These are phyloP conservation scores for Dryas octopetala DNA, from an alignment of 306 rosid genomes.

Conservation along the genomic window DNA sequence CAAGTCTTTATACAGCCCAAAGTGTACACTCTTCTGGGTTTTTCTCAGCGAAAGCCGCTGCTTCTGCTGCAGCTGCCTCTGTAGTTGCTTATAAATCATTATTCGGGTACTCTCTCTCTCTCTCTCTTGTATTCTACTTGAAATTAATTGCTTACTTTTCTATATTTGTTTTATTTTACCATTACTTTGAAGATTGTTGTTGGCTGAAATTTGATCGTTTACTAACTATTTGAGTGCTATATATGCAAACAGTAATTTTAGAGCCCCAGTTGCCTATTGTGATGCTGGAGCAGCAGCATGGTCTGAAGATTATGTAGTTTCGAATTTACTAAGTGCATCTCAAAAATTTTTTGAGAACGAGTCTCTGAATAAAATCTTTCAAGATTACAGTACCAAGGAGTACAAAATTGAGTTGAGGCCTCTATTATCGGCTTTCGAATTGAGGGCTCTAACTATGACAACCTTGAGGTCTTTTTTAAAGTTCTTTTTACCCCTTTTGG, in stretches of 20 bases:
- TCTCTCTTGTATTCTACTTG: too few species aligned
- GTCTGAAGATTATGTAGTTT: conserved; percentile 43
- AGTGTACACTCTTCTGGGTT: conserved; percentile 54
- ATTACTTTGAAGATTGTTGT: conserved; percentile 14
- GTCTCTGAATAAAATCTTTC: conserved; percentile 23
- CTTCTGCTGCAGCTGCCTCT: conserved; percentile 57
- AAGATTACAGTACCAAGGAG: conserved; percentile 45
- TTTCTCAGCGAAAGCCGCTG: conserved; percentile 62
- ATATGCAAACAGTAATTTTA: conserved; percentile 41
- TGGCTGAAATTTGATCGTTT: conserved; percentile 18
- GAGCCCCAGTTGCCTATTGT: conserved; percentile 59
- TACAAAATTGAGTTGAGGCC: conserved; percentile 69
- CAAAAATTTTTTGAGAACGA: conserved; percentile 50
- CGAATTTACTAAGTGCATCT: conserved; percentile 40
- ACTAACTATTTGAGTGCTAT: conserved; percentile 27
- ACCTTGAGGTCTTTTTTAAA: conserved; percentile 64
- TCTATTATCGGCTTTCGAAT: conserved; percentile 69
- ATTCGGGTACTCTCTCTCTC: conserved; percentile 44
- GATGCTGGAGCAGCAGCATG: conserved; percentile 62
- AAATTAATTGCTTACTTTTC: background rate
- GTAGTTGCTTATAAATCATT: conserved; percentile 53
- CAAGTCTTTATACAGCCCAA: conserved; percentile 30
- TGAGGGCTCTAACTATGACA: conserved; percentile 48
- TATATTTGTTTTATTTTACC: background rate
- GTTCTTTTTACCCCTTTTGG: conserved; percentile 81